These are phyloP conservation scores for Metschnikowia proteae DNA, from an alignment of 805 yeast genomes.

Conservation along the genomic window DNA sequence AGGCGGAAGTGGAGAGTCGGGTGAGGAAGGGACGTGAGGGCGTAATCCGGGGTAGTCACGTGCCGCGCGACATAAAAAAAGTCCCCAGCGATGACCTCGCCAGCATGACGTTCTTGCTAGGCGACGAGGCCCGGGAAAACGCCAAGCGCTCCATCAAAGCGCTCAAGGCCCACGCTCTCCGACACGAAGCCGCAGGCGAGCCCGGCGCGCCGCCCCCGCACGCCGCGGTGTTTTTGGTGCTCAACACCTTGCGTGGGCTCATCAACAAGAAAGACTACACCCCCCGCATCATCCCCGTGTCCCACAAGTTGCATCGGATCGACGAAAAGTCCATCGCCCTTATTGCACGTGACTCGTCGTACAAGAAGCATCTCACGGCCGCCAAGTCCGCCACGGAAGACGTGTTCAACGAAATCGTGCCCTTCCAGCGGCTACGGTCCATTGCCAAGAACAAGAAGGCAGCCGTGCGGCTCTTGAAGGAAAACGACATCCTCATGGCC, in stretches of 20 bases:
- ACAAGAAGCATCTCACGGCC: slow-evolving; percentile 45
- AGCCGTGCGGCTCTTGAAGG: slow-evolving; percentile 48
- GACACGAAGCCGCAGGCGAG: background rate
- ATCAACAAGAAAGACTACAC: slow-evolving; percentile 44
- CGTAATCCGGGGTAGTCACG: slow-evolving; percentile 5
- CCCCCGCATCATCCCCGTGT: slow-evolving; percentile 59
- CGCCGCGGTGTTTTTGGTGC: slow-evolving; percentile 38
- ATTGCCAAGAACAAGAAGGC: slow-evolving; percentile 42
- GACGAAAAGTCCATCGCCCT: slow-evolving; percentile 52
- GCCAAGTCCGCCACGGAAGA: slow-evolving; percentile 58
- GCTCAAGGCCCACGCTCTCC: slow-evolving; percentile 12
- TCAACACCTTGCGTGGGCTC: slow-evolving; percentile 47
- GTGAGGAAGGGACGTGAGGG: no score
- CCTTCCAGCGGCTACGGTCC: slow-evolving; percentile 54
- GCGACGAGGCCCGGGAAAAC: slow-evolving; percentile 18
- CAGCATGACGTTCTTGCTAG: slow-evolving; percentile 18
- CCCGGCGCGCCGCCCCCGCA: background rate
- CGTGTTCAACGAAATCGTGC: slow-evolving; percentile 54
- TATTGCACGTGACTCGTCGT: slow-evolving; percentile 74
- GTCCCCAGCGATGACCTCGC: slow-evolving; percentile 1
- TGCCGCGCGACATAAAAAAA: slow-evolving; percentile 4
- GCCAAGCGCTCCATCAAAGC: slow-evolving; percentile 17
- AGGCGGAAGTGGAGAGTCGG: no score
- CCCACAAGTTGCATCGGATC: slow-evolving; percentile 47
- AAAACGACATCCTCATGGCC: slow-evolving; percentile 63